These are phyloP conservation scores for Antitrichia curtipendula DNA, from an alignment of 225 moss, liverwort and hornwort genomes.

Conservation along the genomic window DNA sequence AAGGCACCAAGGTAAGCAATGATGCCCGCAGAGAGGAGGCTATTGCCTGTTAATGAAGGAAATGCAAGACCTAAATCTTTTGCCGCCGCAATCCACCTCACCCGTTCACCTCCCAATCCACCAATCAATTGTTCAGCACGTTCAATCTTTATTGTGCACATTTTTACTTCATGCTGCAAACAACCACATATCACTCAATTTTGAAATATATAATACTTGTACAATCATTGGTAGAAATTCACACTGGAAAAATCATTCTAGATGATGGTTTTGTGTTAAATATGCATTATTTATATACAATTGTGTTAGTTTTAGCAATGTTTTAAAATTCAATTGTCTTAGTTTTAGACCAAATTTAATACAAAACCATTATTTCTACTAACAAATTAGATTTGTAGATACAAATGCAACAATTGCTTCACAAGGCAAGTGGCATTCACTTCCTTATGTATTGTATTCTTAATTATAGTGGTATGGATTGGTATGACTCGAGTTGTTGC, in stretches of 20 bases:
- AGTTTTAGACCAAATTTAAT: fast-evolving
- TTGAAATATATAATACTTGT: neutral
- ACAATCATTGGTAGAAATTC: neutral
- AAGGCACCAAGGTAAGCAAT: slow-evolving; percentile 89
- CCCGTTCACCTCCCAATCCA: slow-evolving; percentile 75
- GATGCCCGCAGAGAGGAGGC: slow-evolving; percentile 68
- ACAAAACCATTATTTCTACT: neutral
- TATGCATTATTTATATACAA: neutral
- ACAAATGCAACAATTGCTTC: neutral
- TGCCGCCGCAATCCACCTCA: slow-evolving; percentile 64
- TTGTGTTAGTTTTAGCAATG: neutral
- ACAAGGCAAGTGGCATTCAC: fast-evolving
- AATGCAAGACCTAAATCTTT: slow-evolving; percentile 65
- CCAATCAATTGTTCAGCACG: slow-evolving; percentile 80
- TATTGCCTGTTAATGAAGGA: slow-evolving; percentile 67
- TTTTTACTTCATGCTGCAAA: slow-evolving; percentile 90
- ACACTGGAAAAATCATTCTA: neutral
- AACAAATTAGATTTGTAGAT: neutral
- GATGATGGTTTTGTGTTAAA: neutral
- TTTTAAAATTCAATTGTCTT: too few species aligned
- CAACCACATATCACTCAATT: neutral
- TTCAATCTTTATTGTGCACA: slow-evolving; percentile 89
- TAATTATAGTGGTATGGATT: neutral
- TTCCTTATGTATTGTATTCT: neutral
- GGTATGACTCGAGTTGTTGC: neutral